phyloP scores from a whole-genome alignment of 2,329 filamentous ascomycete genomes.

The Pseudogymnoascus sp. region DNA sequence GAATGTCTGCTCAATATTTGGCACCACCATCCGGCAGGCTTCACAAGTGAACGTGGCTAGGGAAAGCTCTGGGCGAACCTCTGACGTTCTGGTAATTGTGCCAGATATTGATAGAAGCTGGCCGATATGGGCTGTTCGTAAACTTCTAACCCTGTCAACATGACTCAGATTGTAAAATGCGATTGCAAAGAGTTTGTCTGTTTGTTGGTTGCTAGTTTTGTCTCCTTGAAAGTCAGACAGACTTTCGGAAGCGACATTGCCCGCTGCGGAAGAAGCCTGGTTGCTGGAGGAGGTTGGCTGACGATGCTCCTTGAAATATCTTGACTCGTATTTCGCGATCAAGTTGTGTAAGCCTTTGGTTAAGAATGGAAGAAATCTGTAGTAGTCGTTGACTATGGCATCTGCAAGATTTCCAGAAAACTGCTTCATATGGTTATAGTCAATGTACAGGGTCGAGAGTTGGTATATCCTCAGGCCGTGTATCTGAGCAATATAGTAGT shows the following conservation, averaged over 20 bases:
- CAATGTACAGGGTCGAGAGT: constrained; percentile 80
- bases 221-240: constrained; percentile 58
- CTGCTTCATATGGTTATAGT: constrained; percentile 74
- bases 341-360: constrained; percentile 83
- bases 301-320: constrained; percentile 88
- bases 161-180: constrained; percentile 68
- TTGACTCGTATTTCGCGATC: constrained; percentile 88
- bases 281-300: constrained; percentile 72
- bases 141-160: constrained; percentile 29
- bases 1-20: constrained; percentile 95
- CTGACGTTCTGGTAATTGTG: constrained; percentile 92
- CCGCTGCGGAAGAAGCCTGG: constrained; percentile 60
- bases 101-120: constrained; percentile 92
- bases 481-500: constrained; percentile 78
- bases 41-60: constrained; percentile 90
- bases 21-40: constrained; percentile 72
- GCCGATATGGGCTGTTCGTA: constrained; percentile 85
- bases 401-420: constrained; percentile 76
- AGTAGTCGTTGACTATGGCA: constrained; percentile 85
- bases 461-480: constrained; percentile 66
- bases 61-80: constrained; percentile 89
- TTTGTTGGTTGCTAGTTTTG: constrained; percentile 85
- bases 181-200: constrained; percentile 83
- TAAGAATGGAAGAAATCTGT: constrained; percentile 89
- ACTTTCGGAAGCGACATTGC: constrained; percentile 53